Evolutionary conservation across 163 green algal genomes (phyloP).

Genomic region (Chloromonas sp.): DNA sequence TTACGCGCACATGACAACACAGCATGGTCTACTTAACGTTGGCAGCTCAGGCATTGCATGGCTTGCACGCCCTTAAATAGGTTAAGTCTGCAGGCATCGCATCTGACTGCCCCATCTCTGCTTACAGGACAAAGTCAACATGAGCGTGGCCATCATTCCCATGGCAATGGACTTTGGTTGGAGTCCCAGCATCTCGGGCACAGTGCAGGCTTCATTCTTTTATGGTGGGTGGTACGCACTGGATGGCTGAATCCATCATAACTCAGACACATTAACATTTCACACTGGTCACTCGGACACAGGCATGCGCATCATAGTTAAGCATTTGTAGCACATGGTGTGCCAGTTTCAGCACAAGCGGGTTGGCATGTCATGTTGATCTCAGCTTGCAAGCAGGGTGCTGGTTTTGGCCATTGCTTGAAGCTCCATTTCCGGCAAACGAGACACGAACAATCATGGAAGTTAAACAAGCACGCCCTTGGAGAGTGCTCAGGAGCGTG

Average conservation of each 20-base stretch:
- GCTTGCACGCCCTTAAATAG: not conserved
- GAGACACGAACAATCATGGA: not conserved
- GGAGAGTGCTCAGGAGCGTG: not conserved
- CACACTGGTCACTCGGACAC: not conserved
- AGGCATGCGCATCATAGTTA: not conserved
- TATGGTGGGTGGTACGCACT: constrained; percentile 24
- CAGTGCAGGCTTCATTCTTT: constrained; percentile 93
- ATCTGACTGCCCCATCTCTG: not conserved
- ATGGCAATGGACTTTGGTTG: constrained; percentile 92
- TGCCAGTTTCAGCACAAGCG: not conserved
- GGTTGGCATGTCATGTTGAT: not conserved
- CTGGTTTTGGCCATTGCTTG: not conserved
- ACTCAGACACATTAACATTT: not conserved
- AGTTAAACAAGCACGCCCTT: not conserved
- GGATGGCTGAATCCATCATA: not conserved
- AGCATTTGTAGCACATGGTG: not conserved
- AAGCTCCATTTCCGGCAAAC: not conserved
- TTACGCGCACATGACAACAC: not conserved
- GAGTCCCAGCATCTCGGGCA: constrained; percentile 67
- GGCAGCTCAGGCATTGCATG: not conserved
- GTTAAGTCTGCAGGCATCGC: not conserved
- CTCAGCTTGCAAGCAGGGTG: not conserved
- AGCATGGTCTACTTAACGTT: not conserved
- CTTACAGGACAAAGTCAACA: constrained; percentile 84
- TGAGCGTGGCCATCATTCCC: constrained; percentile 94